Evolutionary conservation across 495 filamentous ascomycete species (phyloP).

Genomic region (Tuber calosporum): DNA sequence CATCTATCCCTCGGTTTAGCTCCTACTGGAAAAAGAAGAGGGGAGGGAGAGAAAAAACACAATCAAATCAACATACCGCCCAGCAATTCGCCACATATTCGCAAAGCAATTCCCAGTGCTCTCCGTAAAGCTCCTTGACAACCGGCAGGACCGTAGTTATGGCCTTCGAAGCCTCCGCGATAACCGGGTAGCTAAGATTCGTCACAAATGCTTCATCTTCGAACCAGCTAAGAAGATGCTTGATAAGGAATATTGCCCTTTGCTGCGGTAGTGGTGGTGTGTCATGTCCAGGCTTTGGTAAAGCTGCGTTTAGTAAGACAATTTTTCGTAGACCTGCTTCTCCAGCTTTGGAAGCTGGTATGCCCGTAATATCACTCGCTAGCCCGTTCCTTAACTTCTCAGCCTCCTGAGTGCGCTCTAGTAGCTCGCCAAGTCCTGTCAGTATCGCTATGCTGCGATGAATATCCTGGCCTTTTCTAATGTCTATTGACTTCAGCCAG

Average conservation of each 20-base stretch:
- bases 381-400: slow-evolving; percentile 51
- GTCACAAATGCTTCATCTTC: slow-evolving; percentile 48
- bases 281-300: slow-evolving; percentile 49
- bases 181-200: slow-evolving; percentile 49
- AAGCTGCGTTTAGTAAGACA: slow-evolving; percentile 53
- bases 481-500: slow-evolving; percentile 27
- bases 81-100: slow-evolving; percentile 39
- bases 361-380: slow-evolving; percentile 51
- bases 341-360: slow-evolving; percentile 32
- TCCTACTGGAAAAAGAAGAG: background rate
- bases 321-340: slow-evolving; percentile 50
- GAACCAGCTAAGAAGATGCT: slow-evolving; percentile 65
- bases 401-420: slow-evolving; percentile 45
- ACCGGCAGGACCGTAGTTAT: slow-evolving; percentile 60
- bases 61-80: slow-evolving; percentile 6
- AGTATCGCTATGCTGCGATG: slow-evolving; percentile 51
- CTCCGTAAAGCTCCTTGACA: slow-evolving; percentile 70
- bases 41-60: background rate
- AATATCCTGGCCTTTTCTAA: slow-evolving; percentile 42
- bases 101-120: slow-evolving; percentile 68
- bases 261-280: slow-evolving; percentile 61
- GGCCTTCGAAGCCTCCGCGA: slow-evolving; percentile 56
- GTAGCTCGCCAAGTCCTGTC: slow-evolving; percentile 48
- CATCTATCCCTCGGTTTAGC: slow-evolving; percentile 5
- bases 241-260: slow-evolving; percentile 71